These are phyloP conservation scores for Hymenoscyphus scutula DNA, from an alignment of 2,329 filamentous ascomycete genomes.

Conservation along the genomic window DNA sequence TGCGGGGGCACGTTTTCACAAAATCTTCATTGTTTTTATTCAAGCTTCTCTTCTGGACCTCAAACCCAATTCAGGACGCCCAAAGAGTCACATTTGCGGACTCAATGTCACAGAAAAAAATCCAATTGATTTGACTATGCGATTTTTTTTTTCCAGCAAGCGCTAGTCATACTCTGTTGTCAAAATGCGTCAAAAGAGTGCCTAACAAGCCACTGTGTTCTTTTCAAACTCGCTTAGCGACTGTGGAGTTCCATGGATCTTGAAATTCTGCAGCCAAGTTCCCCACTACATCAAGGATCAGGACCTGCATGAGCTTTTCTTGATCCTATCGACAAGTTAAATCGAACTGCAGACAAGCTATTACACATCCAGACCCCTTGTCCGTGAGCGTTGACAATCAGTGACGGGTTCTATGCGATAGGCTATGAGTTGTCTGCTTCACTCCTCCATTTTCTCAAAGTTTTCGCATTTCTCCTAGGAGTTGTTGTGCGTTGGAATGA, in stretches of 20 bases:
- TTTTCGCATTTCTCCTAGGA: neutral
- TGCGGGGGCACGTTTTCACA: constrained; percentile 1
- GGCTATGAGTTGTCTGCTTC: neutral
- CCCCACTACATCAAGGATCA: constrained; percentile 9
- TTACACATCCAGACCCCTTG: neutral
- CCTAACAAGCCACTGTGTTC: neutral
- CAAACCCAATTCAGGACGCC: neutral
- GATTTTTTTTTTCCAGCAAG: neutral
- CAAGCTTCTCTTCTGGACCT: neutral
- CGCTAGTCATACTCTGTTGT: neutral
- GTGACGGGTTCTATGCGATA: neutral
- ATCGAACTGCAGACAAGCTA: constrained; percentile 2
- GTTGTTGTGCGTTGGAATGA: neutral
- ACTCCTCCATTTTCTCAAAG: neutral
- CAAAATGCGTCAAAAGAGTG: neutral
- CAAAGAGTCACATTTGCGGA: neutral
- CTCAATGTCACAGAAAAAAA: neutral
- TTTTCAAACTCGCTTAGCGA: neutral
- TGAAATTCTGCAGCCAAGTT: constrained; percentile 3
- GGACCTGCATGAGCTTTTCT: constrained; percentile 9
- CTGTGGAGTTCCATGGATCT: neutral
- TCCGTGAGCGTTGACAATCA: neutral
- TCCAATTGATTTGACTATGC: neutral
- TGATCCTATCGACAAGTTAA: constrained; percentile 2
- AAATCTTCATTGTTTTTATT: neutral